A percentile compares a stretch with the other conserved stretches of the same genome.
Conservation (phyloP, 257 asterid species). For the Solanum clarkiae region DNA sequence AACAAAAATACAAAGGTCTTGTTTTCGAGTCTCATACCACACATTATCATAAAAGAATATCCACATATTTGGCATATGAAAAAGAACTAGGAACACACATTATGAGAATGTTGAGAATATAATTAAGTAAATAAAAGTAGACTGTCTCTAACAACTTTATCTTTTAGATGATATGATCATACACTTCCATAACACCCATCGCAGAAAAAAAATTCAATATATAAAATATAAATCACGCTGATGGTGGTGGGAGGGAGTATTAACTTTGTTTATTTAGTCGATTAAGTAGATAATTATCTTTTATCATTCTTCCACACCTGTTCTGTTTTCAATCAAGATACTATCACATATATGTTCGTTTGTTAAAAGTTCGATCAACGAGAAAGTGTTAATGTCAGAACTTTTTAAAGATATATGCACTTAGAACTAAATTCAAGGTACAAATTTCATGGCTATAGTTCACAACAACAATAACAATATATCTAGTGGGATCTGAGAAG, state of each 20-base stretch:
- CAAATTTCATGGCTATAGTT: neutral
- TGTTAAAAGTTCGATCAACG: neutral
- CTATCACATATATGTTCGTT: neutral
- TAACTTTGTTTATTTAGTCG: neutral
- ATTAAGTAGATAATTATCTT: neutral
- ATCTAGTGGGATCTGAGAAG: rapidly evolving
- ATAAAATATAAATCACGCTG: neutral
- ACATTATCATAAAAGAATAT: no score
- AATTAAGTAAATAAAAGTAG: neutral
- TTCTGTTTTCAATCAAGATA: neutral
- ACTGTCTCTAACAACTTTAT: neutral
- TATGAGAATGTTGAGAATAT: neutral
- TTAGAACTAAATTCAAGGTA: neutral
- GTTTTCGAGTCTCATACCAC: neutral
- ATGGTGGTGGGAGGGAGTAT: neutral
- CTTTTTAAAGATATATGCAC: neutral
- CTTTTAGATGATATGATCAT: neutral
- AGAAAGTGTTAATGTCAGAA: neutral
- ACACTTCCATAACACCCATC: neutral
- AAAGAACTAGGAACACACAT: neutral
- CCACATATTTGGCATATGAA: neutral
- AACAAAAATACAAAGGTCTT: neutral
- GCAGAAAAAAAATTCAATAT: neutral
- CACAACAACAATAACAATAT: neutral
- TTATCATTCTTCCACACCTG: neutral